These are phyloP conservation scores for Ogataea methylovora DNA, from an alignment of 805 yeast genomes.

Conservation along the genomic window DNA sequence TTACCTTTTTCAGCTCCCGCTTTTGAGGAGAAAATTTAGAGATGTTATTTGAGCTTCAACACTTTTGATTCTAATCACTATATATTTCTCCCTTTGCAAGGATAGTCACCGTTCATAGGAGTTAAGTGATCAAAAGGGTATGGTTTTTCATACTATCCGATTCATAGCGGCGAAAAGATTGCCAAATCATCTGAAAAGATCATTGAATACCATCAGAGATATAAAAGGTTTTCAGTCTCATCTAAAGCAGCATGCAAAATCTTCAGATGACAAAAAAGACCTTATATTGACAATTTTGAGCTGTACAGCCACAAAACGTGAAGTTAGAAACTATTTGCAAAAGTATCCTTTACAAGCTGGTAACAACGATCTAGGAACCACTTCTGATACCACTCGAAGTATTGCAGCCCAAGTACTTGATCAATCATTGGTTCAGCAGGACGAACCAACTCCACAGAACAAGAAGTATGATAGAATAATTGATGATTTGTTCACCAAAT, in stretches of 20 bases:
- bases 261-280: slow-evolving; percentile 50
- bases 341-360: slow-evolving; percentile 50
- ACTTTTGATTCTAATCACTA: no score
- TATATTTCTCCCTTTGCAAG: no score
- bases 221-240: slow-evolving; percentile 18
- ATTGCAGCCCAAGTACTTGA: neutral
- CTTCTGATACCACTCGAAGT: neutral
- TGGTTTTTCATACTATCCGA: no score
- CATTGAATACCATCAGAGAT: neutral
- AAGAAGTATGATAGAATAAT: slow-evolving; percentile 28
- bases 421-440: neutral
- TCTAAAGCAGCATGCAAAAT: slow-evolving; percentile 15
- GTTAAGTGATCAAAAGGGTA: no score
- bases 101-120: no score
- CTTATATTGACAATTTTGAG: slow-evolving; percentile 77
- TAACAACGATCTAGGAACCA: no score
- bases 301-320: slow-evolving; percentile 91
- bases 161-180: no score
- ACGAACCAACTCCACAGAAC: slow-evolving; percentile 13
- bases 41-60: no score
- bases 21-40: no score
- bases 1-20: no score
- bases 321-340: slow-evolving; percentile 71
- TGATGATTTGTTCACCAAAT: slow-evolving; percentile 15
- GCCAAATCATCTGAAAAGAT: no score